These are phyloP conservation scores for Pythium rhizo-oryzae DNA, from an alignment of 352 stramenopile species.

Conservation along the genomic window DNA sequence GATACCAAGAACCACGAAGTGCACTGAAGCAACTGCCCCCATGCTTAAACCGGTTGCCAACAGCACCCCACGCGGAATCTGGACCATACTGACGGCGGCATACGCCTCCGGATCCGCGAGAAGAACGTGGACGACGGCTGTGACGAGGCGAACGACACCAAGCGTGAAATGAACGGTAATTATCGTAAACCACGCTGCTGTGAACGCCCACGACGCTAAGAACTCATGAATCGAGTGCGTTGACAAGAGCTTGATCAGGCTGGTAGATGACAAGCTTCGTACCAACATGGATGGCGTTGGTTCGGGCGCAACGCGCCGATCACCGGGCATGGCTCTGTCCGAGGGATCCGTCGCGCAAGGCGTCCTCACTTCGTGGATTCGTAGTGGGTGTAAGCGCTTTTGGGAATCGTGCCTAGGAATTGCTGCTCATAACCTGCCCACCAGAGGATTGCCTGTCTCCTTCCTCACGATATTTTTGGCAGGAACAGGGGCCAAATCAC, in stretches of 20 bases:
- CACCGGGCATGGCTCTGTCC: too few species aligned
- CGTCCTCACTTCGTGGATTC: too few species aligned
- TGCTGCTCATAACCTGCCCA: too few species aligned
- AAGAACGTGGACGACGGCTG: neutral
- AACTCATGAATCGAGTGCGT: slow-evolving; percentile 4
- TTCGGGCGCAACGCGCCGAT: too few species aligned
- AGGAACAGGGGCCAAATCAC: neutral
- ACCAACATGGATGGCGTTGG: too few species aligned
- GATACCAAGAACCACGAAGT: neutral
- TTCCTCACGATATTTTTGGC: slow-evolving; percentile 10
- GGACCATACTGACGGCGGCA: slow-evolving; percentile 8
- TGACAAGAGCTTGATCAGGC: neutral
- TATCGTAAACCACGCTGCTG: neutral
- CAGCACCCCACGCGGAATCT: slow-evolving; percentile 1
- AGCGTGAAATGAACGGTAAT: slow-evolving; percentile 2
- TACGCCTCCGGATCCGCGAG: neutral
- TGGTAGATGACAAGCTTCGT: too few species aligned
- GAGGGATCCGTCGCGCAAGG: too few species aligned
- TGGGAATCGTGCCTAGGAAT: too few species aligned
- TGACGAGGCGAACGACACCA: neutral
- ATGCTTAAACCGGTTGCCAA: slow-evolving; percentile 8
- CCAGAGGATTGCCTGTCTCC: too few species aligned
- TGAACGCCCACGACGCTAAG: neutral
- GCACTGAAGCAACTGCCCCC: neutral
- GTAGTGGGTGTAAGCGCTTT: too few species aligned